phyloP scores from a whole-genome alignment of 345 rosid species.

The Acer saccharum region DNA sequence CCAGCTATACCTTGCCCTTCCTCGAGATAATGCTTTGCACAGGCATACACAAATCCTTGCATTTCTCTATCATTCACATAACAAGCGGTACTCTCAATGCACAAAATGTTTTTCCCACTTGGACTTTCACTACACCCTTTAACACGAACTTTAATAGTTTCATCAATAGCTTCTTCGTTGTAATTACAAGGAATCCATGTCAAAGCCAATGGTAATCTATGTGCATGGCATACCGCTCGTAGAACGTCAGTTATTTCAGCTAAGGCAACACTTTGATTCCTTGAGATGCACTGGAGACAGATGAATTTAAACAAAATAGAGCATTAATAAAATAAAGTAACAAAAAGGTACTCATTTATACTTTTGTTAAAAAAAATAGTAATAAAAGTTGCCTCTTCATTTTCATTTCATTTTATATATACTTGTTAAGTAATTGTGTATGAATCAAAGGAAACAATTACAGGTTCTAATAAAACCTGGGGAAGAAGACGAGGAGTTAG shows the following conservation, averaged over 20 bases:
- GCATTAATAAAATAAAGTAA: background rate
- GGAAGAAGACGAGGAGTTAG: constrained; percentile 59
- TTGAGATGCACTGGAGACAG: constrained; percentile 64
- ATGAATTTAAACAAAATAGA: constrained; percentile 15
- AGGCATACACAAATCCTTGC: constrained; percentile 83
- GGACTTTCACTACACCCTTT: constrained; percentile 35
- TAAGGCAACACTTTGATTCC: constrained; percentile 64
- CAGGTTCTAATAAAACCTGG: constrained; percentile 45
- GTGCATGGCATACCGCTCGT: constrained; percentile 83
- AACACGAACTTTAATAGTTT: constrained; percentile 45
- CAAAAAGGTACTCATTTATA: background rate
- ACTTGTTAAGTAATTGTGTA: constrained; percentile 11
- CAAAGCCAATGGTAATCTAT: constrained; percentile 78
- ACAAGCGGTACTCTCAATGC: constrained; percentile 72
- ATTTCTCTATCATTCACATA: constrained; percentile 67
- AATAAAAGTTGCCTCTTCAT: background rate
- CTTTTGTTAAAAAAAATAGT: background rate
- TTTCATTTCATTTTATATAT: background rate
- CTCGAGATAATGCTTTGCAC: constrained; percentile 69
- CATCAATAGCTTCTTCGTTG: constrained; percentile 42
- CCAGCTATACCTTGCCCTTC: constrained; percentile 90
- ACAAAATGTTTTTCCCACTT: constrained; percentile 50
- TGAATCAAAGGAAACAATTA: constrained; percentile 15
- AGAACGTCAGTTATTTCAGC: constrained; percentile 83
- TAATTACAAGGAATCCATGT: constrained; percentile 87